phyloP scores from a whole-genome alignment of 2,329 filamentous ascomycete genomes.

The Aurifilum marmelostoma region DNA sequence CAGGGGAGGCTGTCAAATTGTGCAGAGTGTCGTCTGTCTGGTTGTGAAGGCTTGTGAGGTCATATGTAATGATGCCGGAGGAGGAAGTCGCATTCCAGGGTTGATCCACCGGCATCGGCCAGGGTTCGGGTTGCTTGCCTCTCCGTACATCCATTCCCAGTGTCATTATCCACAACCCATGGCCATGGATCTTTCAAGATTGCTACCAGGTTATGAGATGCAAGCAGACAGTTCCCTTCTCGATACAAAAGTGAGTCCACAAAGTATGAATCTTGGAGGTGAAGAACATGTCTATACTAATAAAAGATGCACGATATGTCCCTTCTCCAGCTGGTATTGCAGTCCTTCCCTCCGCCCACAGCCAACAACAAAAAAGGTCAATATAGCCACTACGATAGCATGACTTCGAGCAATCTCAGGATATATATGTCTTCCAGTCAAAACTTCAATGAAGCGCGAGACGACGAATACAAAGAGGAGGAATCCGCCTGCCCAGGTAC shows the following conservation, averaged over 20 bases:
- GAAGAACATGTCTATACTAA: neutral
- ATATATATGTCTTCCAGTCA: no score
- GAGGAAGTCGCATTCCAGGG: neutral
- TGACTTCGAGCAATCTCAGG: no score
- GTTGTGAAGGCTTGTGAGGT: neutral
- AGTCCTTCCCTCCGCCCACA: neutral
- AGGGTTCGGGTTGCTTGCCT: slow-evolving; percentile 1
- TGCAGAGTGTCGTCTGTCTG: neutral
- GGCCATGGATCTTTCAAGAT: neutral
- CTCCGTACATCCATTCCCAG: no score
- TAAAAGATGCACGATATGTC: neutral
- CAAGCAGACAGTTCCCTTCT: neutral
- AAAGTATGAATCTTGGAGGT: neutral
- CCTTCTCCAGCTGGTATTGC: neutral
- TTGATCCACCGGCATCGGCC: slow-evolving; percentile 6
- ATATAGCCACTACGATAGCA: neutral
- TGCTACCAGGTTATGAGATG: neutral
- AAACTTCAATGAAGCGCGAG: no score
- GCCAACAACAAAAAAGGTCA: neutral
- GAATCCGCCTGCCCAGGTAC: no score
- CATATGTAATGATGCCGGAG: neutral
- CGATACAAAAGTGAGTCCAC: no score
- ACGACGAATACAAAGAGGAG: no score
- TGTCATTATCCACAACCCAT: neutral
- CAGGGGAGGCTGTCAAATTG: neutral